Evolutionary conservation across 352 stramenopile species (phyloP).

Genomic region (Phytophthora chlamydospora): DNA sequence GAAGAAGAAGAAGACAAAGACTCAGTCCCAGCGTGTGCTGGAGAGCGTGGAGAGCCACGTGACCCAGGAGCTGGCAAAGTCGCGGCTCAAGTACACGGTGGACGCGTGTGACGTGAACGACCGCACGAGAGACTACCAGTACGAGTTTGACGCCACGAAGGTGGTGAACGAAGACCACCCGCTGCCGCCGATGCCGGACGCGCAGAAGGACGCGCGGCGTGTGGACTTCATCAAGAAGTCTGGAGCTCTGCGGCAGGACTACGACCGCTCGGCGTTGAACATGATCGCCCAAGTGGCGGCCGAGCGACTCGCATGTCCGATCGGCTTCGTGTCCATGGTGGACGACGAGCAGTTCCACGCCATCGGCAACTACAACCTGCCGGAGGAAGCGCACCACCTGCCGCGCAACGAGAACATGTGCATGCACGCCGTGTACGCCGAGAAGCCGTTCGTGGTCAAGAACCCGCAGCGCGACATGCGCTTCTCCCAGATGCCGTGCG

Average conservation of each 20-base stretch:
- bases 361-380: constrained; percentile 53
- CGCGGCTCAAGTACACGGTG: constrained; percentile 22
- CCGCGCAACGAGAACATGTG: constrained; percentile 65
- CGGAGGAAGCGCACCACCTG: constrained; percentile 31
- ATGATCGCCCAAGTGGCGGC: constrained; percentile 63
- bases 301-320: constrained; percentile 54
- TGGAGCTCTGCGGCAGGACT: constrained; percentile 44
- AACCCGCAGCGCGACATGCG: constrained; percentile 70
- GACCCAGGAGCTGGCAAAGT: constrained; percentile 36
- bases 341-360: constrained; percentile 57
- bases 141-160: constrained; percentile 42
- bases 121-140: constrained; percentile 55
- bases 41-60: constrained; percentile 51
- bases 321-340: constrained; percentile 68
- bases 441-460: constrained; percentile 69
- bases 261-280: constrained; percentile 57
- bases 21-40: constrained; percentile 40
- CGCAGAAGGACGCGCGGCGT: constrained; percentile 47
- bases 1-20: constrained; percentile 32
- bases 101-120: constrained; percentile 38
- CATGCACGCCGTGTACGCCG: constrained; percentile 60
- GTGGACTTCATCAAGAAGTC: constrained; percentile 54
- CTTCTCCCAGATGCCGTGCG: constrained; percentile 55
- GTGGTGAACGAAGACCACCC: constrained; percentile 48
- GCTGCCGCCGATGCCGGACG: constrained; percentile 46